Conservation (phyloP, 768 basidiomycete species). For the Boletus bicolor region DNA sequence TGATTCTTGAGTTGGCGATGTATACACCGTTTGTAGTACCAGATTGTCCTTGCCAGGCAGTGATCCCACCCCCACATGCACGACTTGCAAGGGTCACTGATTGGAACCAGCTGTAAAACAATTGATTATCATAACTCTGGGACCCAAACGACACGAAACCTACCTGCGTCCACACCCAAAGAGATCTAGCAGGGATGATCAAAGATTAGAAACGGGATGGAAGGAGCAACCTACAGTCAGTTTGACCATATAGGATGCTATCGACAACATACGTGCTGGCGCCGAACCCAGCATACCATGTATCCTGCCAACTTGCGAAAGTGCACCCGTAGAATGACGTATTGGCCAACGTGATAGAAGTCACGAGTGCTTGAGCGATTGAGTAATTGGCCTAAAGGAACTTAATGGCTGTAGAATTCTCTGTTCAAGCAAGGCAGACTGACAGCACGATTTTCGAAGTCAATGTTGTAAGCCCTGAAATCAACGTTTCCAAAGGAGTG, state of each 20-base stretch:
- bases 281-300: slow-evolving; percentile 61
- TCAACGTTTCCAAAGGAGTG: slow-evolving; percentile 50
- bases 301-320: slow-evolving; percentile 28
- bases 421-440: slow-evolving; percentile 13
- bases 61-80: slow-evolving; percentile 62
- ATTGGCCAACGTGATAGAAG: slow-evolving; percentile 61
- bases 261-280: slow-evolving; percentile 59
- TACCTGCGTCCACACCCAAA: slow-evolving; percentile 16
- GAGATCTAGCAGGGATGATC: background rate
- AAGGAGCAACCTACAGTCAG: slow-evolving; percentile 48
- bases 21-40: slow-evolving; percentile 48
- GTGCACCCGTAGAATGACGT: slow-evolving; percentile 47
- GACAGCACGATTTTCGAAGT: slow-evolving; percentile 67
- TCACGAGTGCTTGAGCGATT: slow-evolving; percentile 60
- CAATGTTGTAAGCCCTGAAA: slow-evolving; percentile 65
- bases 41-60: slow-evolving; percentile 57
- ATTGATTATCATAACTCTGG: background rate
- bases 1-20: slow-evolving; percentile 52
- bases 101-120: slow-evolving; percentile 51
- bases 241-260: slow-evolving; percentile 59
- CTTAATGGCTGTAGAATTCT: background rate
- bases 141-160: background rate
- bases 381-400: slow-evolving; percentile 47
- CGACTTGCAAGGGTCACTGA: slow-evolving; percentile 57
- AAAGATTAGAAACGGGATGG: background rate